Evolutionary conservation across 2,329 filamentous ascomycete genomes (phyloP), one percentile per base, ranked within the genome.

Genomic region (Aspergillus fischeri): DNA sequence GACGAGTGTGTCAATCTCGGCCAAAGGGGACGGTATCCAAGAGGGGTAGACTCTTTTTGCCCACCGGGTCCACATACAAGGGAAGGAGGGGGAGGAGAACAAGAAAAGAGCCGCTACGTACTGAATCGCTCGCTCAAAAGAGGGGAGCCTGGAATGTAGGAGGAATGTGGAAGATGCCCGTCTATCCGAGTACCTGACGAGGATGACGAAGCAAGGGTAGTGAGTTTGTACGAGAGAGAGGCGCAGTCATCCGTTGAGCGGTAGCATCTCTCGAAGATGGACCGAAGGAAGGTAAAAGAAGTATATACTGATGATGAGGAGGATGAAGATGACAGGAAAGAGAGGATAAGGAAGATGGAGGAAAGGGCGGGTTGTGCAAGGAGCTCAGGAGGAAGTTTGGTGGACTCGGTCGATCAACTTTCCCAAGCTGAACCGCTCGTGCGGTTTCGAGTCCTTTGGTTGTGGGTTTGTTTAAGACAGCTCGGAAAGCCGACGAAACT

Each of bases 141-240:
- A 21, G 21, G 52, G 41, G 28, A 24, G 25, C 53, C 44, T 54
- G 54, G 53, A 60, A 60, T 60, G 60, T 61, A 56, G 55, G 54
- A 59, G 56, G 53, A 58, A 49, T 47, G 53, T 56, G 60, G 54
- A 14, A 49, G 58, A 60, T 56, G 60, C 54, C 53, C 24, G 54
- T 62, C 61, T 59, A 60, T 55, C 60, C 57, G 55, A 61, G 55
- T 60, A 60, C 61, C 60, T 58, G 52, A 63, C 59, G 55, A 54
- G 35, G 62, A 64, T 57, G 55, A 59, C 55, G 62, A 65, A 62
- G 62, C 63, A 65, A 65, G 63, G 63, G 60, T 61, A 62, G 57
- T 42, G 52, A 60, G 56, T 60, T 58, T 58, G 61, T 63, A 60
- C 54, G 60, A 53, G 58, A 55, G 53, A 3, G 25, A 27, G 25